Conservation (phyloP, 306 rosid species). For the Prunus mira region DNA sequence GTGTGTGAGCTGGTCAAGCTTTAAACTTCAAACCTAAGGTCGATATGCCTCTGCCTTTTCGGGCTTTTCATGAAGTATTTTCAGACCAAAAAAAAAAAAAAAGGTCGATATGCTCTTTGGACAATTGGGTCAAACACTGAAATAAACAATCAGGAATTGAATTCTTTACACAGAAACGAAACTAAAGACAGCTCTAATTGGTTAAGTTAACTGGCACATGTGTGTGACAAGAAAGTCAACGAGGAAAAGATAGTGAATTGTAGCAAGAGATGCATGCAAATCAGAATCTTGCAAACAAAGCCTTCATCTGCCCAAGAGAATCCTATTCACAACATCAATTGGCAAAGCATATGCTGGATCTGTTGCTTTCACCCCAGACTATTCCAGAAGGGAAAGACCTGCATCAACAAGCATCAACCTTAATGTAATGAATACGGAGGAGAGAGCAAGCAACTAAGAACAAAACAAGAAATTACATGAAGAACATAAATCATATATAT, state of each 20-base stretch:
- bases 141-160: too few relatives aligned
- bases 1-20: too few relatives aligned
- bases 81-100: too few relatives aligned
- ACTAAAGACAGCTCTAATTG: too few relatives aligned
- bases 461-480: neutral
- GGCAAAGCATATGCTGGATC: constrained; percentile 88
- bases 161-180: too few relatives aligned
- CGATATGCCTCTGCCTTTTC: too few relatives aligned
- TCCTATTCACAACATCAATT: constrained; percentile 60
- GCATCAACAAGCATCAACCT: constrained; percentile 30
- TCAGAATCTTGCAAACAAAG: neutral
- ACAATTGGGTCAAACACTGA: too few relatives aligned
- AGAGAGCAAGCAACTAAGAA: neutral
- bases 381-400: constrained; percentile 89
- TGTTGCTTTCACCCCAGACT: constrained; percentile 69
- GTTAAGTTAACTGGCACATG: too few relatives aligned
- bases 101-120: too few relatives aligned
- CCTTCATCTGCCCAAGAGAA: constrained; percentile 34
- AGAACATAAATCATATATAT: neutral
- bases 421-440: neutral
- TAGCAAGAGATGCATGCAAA: neutral
- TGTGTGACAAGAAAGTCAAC: too few relatives aligned
- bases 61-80: too few relatives aligned
- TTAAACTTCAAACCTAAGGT: too few relatives aligned
- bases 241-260: neutral